Evolutionary conservation across 2,329 filamentous ascomycete genomes (phyloP), one percentile per base, ranked within the genome.

Genomic region (Aspergillus floridensis): DNA sequence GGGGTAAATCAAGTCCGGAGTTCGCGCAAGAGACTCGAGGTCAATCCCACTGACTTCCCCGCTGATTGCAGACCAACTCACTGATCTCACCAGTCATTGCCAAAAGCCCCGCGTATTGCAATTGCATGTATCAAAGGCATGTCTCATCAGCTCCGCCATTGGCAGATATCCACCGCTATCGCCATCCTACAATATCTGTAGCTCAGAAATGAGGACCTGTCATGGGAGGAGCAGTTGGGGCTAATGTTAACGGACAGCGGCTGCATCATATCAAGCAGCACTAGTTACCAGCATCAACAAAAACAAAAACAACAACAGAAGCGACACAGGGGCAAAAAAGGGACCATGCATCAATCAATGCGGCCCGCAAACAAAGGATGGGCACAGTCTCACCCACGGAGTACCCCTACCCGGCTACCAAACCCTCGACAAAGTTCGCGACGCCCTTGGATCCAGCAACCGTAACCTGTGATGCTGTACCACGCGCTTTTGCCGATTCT

Each of bases 381-480:
- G 41, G 22, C 32, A 22, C 14, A 16, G 32, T 35, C 32, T 35
- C 32, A 35, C 32, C 32, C 32, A 35, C 12, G 55, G 58, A 60
- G 53, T 35, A 60, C 54, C 49, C 58, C 54, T 46, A 48, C 53
- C 58, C 54, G 58, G 29, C 22, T 41, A 52, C 19, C 32, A 21
- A 24, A n/a, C 38, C 19, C 49, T 12, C 22, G 16, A 44, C 31
- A 44, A 26, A 31, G 38, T 35, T 35, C 16, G 29, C 35, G 12
- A 21, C 6, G 31, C 41, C 38, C 38, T 44, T 49, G 46, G 29
- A n/a, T 26, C 49, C 31, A 24, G 56, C 16, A 58, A 55, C 31
- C 49, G 55, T 16, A 49, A 50, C 46, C 46, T 48, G 53, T 41
- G 58, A 56, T 52, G 60, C 48, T 56, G 60, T 58, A 21, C 53